These are phyloP conservation scores for Vicia sativa DNA, from an alignment of 306 rosid species.

Conservation along the genomic window DNA sequence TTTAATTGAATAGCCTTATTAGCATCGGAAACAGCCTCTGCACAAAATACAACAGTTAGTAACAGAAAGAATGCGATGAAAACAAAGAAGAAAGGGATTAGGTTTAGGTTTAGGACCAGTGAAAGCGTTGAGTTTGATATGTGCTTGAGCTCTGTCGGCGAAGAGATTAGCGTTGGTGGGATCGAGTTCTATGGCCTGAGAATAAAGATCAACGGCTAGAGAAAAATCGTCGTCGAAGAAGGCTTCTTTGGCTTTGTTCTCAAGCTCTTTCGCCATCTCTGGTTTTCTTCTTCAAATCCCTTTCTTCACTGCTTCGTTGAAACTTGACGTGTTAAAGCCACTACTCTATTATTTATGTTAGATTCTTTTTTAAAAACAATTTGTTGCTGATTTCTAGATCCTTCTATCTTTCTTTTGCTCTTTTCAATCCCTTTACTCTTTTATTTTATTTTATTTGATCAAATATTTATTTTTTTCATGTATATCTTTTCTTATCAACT, in stretches of 20 bases:
- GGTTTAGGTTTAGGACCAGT: constrained; percentile 46
- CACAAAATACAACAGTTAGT: background rate
- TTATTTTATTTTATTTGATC: too few relatives aligned
- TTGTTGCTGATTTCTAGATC: too few relatives aligned
- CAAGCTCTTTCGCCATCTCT: constrained; percentile 48
- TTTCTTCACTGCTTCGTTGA: background rate
- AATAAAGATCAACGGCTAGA: constrained; percentile 49
- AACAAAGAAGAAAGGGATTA: background rate
- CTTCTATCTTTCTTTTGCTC: too few relatives aligned
- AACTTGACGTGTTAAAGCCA: background rate
- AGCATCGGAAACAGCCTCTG: constrained; percentile 90
- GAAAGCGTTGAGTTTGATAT: constrained; percentile 64
- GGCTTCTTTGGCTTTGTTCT: constrained; percentile 60
- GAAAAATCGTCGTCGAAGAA: constrained; percentile 61
- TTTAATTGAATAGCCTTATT: constrained; percentile 72
- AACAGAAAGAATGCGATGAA: background rate
- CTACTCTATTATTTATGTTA: background rate
- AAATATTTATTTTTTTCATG: too few relatives aligned
- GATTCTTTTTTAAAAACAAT: too few relatives aligned
- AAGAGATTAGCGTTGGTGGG: constrained; percentile 49
- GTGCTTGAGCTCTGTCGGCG: constrained; percentile 66
- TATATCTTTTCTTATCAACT: too few relatives aligned
- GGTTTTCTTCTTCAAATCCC: too few relatives aligned
- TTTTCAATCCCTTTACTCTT: too few relatives aligned
- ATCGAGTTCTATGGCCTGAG: constrained; percentile 47